Base-by-base conservation (phyloP, 345 rosid species). In the Draba incana region DNA sequence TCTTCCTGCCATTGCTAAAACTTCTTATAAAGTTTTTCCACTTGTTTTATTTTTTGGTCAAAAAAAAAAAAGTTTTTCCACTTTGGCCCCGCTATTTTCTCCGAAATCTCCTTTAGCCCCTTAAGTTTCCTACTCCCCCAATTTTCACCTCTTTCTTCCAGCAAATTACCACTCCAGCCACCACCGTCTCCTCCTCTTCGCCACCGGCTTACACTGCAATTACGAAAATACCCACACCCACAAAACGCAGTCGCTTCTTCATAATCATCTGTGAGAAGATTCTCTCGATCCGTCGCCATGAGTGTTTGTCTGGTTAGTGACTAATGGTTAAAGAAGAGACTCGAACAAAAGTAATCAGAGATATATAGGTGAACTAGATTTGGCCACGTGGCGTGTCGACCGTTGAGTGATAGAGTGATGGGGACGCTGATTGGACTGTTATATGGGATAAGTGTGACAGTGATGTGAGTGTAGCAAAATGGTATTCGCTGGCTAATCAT, bases 11-110 rank as follows among this genome's bases (percentile, higher is more conserved):
- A 13, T 12, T 15, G 39, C 82, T 77, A 38, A 78, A 76, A 38
- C 85, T 84, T 3, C 83, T 49, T 13, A 89, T 80, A 8, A 87
- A 75, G 54, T 79, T 82, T 84, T 92, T 92, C 90, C 90, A 84
- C 64, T 62, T 84, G n/a, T n/a, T n/a, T n/a, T n/a, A n/a, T n/a
- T n/a, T n/a, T n/a, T n/a, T n/a, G n/a, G n/a, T n/a, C n/a, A n/a
- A n/a, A n/a, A n/a, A n/a, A n/a, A n/a, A n/a, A n/a, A 8, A 87
- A 75, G 54, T 79, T 82, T 84, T 92, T 92, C 90, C 90, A 84
- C 64, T 62, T 84, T 0, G 88, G 88, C 30, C 88, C 85, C 11
- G 87, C 85, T 16, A 82, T 49, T 14, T 77, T 54, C 67, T 85
- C 92, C 0, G 96, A 85, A 2, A 82, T 37, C 46, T 81, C 85